A percentile compares a stretch with the other conserved stretches of the same genome.
phyloP scores from a whole-genome alignment of 116 monocot species.

The Zostera marina region DNA sequence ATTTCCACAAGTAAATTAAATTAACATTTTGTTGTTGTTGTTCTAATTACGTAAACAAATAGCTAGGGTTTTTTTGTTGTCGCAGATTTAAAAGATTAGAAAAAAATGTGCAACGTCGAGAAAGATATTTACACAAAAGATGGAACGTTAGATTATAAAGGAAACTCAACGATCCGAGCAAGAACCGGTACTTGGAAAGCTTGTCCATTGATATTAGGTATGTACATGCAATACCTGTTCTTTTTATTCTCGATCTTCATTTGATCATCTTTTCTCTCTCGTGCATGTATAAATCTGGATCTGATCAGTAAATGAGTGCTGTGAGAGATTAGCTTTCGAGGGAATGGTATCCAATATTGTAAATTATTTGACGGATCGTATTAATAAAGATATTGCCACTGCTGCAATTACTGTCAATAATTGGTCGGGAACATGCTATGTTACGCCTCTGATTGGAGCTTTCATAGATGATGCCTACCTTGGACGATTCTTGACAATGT shows the following conservation, averaged over 20 bases:
- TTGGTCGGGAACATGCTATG: constrained; percentile 2
- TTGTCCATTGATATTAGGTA: constrained; percentile 22
- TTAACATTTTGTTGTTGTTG: too few species aligned
- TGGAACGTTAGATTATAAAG: constrained; percentile 13
- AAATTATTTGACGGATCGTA: neutral
- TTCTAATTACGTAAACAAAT: too few species aligned
- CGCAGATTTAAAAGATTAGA: neutral
- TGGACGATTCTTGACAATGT: neutral
- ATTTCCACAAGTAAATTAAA: too few species aligned
- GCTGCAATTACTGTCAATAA: neutral
- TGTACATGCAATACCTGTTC: too few species aligned
- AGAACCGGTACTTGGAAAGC: constrained; percentile 19
- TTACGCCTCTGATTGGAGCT: constrained; percentile 1
- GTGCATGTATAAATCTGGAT: neutral
- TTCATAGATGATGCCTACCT: neutral
- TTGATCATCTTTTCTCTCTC: neutral
- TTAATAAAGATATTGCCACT: neutral
- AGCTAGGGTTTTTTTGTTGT: too few species aligned
- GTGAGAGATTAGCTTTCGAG: neutral
- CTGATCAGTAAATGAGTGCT: neutral
- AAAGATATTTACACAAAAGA: constrained; percentile 13
- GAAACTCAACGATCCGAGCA: constrained; percentile 8
- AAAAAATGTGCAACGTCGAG: neutral
- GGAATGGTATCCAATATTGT: neutral
- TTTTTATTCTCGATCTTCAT: too few species aligned